Conservation (phyloP, 1,284 basidiomycete species). For the Ustanciosporium gigantosporum region DNA sequence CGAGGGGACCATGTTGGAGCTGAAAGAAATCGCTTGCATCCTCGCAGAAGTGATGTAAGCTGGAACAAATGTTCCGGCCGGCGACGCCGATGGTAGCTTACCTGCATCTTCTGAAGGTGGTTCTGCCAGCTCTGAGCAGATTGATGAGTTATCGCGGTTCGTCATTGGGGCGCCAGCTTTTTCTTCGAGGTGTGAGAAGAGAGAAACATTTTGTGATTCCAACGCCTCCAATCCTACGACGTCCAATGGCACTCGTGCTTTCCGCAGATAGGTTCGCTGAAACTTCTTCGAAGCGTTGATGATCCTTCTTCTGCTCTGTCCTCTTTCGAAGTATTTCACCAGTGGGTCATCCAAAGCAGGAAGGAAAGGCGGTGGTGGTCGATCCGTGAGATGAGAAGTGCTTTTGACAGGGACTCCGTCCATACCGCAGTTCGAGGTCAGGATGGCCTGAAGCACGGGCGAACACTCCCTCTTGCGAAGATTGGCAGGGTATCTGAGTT, state of each 20-base stretch:
- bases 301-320: constrained; percentile 3
- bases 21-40: background rate
- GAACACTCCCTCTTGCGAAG: constrained; percentile 1
- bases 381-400: background rate
- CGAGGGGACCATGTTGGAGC: constrained; percentile 1
- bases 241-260: constrained; percentile 19
- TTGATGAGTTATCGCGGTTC: too few relatives aligned
- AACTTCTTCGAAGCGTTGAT: constrained; percentile 8
- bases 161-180: background rate
- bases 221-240: background rate
- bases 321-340: constrained; percentile 11
- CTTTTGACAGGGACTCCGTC: constrained; percentile 12
- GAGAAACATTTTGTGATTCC: background rate
- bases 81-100: background rate
- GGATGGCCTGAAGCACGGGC: constrained; percentile 4
- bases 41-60: constrained; percentile 1
- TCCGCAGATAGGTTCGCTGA: constrained; percentile 7
- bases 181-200: constrained; percentile 2
- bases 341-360: constrained; percentile 14
- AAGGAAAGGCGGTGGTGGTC: constrained; percentile 29
- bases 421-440: constrained; percentile 11
- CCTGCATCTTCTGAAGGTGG: background rate
- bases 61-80: background rate
- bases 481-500: background rate
- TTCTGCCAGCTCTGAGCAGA: too few relatives aligned